Percentiles rank a stretch among this genome's conserved stretches.
These are phyloP conservation scores for Starmera amethionina DNA, from an alignment of 805 yeast genomes.

Conservation along the genomic window DNA sequence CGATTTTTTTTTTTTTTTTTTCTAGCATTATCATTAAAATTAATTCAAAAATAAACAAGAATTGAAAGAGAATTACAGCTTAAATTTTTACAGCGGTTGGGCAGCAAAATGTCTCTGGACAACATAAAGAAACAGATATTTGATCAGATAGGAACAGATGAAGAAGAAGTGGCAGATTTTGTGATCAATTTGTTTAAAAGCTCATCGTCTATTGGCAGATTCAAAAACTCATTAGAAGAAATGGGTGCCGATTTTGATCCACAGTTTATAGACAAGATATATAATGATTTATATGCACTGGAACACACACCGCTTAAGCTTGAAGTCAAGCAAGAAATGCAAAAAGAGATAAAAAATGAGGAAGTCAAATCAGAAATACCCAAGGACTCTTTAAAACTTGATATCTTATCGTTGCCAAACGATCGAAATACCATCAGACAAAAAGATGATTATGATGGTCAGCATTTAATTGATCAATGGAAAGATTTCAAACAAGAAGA, in stretches of 20 bases:
- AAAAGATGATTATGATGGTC: constrained; percentile 10
- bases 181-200: constrained; percentile 28
- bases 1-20: too few species aligned
- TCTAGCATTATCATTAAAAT: too few species aligned
- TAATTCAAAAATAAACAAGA: too few species aligned
- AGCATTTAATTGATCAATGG: constrained; percentile 8
- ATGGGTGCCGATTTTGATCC: constrained; percentile 33
- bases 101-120: background rate
- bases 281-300: background rate
- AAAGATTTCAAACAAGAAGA: constrained; percentile 15
- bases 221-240: constrained; percentile 27
- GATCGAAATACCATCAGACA: constrained; percentile 10
- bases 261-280: constrained; percentile 12
- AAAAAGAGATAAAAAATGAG: constrained; percentile 6
- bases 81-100: background rate
- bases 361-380: background rate
- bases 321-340: background rate
- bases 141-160: constrained; percentile 25
- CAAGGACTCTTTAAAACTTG: constrained; percentile 3
- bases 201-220: constrained; percentile 22
- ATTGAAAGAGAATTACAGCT: too few species aligned
- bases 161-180: constrained; percentile 36
- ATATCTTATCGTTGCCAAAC: constrained; percentile 11
- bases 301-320: too few species aligned
- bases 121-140: constrained; percentile 8